Base-by-base conservation (phyloP, 805 yeast species). In the Suhomyces faveliae region DNA sequence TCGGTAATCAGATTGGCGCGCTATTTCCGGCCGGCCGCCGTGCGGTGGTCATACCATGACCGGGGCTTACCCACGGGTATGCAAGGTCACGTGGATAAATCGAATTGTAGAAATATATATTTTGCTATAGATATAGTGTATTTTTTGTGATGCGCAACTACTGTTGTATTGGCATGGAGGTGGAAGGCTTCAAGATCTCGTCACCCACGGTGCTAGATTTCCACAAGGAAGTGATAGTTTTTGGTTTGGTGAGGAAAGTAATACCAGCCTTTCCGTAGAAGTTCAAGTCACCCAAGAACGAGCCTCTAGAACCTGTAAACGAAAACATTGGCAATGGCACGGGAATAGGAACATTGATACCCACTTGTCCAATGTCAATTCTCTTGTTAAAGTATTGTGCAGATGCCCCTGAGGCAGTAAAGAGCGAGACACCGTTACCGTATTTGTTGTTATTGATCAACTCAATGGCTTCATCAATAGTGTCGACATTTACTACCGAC, bases 291-390 rank as follows among this genome's bases (percentile, higher is more conserved):
- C 91, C 91, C 55, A 84, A 73, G 78, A 85, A 84, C 5, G 88
- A 83, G 33, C 81, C 86, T 69, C 83, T 83, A 65, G 80, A 80
- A 22, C 91, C 91, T 10, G 91, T 85, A 71, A 85, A 85, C 3
- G 88, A 82, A 67, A 85, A 85, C 87, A 85, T 83, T 50, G 91
- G 90, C 63, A 85, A 71, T 43, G 91, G 91, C 15, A 85, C 91
- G 4, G 91, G 91, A 51, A 85, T 85, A 12, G 91, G 90, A 30
- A 85, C 89, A 58, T 85, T 85, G 56, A 85, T 75, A 47, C 91
- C 91, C 43, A 85, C 87, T 67, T 85, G 90, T 25, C 91, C 91
- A 47, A 84, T 81, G 50, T 83, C 86, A 52, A 84, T 79, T 54
- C 80, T 76, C 67, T 76, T 80, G 63, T 78, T 83, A 73, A 85